These are phyloP conservation scores for Ogataea hybrid DNA, from an alignment of 1,139 yeast species.

Conservation along the genomic window DNA sequence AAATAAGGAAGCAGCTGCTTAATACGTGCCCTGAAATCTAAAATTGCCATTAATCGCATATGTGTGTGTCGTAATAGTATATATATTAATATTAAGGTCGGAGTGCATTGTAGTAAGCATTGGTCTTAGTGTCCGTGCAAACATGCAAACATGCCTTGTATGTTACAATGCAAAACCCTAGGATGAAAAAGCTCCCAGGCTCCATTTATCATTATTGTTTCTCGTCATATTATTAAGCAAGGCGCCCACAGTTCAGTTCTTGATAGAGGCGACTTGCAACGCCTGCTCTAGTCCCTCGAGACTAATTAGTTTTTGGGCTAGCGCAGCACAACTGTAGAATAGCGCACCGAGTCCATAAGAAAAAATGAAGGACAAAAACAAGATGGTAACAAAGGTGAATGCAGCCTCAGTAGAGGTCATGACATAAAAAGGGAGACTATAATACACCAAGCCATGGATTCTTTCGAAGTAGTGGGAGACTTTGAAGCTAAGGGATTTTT, in stretches of 20 bases:
- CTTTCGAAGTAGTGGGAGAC: slow-evolving; percentile 2
- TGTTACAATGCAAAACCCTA: no score
- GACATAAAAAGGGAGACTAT: slow-evolving; percentile 20
- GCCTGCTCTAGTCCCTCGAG: neutral
- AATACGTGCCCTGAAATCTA: no score
- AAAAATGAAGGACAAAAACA: slow-evolving; percentile 5
- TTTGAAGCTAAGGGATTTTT: neutral
- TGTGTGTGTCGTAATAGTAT: neutral
- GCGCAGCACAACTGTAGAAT: neutral
- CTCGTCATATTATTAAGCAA: neutral
- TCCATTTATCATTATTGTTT: neutral
- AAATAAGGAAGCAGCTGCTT: no score
- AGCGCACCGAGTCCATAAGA: slow-evolving; percentile 11
- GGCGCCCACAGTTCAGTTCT: neutral
- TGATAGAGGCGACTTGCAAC: neutral
- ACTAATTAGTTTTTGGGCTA: slow-evolving; percentile 1
- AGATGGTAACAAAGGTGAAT: slow-evolving; percentile 13
- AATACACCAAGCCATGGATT: slow-evolving; percentile 17
- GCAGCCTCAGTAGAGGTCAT: slow-evolving; percentile 20
- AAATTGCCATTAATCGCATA: neutral
- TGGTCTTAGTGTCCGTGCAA: neutral
- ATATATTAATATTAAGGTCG: neutral
- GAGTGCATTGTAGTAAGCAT: neutral
- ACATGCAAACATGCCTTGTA: neutral
- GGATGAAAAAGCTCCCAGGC: neutral